Conservation (phyloP, 352 stramenopile species). For the Thalassiosira livingstoniorum region DNA sequence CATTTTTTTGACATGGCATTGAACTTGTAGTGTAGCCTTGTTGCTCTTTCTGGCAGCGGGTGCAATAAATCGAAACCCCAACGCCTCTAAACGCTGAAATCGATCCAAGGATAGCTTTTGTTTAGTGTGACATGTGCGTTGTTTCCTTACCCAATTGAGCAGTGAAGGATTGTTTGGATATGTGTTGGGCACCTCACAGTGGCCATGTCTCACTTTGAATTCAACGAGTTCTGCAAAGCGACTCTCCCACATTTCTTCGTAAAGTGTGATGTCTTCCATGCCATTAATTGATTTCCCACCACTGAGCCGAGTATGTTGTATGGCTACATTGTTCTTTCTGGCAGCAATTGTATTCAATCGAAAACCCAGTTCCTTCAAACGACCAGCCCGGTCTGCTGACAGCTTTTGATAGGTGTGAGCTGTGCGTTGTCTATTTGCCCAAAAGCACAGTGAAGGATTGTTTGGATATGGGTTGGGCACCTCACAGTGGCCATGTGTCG, state of each 20-base stretch:
- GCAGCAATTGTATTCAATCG: no score
- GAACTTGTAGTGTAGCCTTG: no score
- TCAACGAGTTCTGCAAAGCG: background rate
- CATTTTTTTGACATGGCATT: no score
- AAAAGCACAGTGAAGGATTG: background rate
- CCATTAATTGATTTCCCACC: no score
- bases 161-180: background rate
- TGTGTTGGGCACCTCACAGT: background rate
- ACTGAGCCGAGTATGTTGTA: no score
- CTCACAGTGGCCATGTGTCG: background rate
- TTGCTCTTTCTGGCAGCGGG: no score
- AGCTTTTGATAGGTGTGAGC: background rate
- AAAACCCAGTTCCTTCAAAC: no score
- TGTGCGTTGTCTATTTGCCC: background rate
- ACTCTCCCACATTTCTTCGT: no score
- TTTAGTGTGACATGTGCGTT: background rate
- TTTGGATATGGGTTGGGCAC: background rate
- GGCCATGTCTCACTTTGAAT: background rate
- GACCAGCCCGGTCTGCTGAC: background rate
- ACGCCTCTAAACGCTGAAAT: background rate
- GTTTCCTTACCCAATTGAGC: background rate
- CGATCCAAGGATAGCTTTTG: background rate
- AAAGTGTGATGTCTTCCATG: no score
- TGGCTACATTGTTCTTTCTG: no score
- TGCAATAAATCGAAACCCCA: no score